Base-by-base conservation (phyloP, 2,329 filamentous ascomycete species). In the Alternaria hordeiaustralica region DNA sequence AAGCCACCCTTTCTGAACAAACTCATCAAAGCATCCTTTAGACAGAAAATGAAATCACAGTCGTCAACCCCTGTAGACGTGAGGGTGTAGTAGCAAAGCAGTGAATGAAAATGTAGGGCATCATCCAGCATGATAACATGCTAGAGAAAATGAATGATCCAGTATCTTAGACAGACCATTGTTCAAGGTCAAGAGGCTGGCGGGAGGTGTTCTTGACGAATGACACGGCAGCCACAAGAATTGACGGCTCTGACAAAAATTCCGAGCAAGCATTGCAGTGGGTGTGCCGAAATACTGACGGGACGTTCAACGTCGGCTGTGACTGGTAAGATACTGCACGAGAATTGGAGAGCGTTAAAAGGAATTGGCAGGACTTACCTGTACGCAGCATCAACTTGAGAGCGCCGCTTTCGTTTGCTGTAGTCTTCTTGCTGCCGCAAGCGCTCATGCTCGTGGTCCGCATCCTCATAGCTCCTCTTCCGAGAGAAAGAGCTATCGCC, bases 401-500 rank as follows among this genome's bases (percentile, higher is more conserved):
- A 73, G 49, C 77, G 75, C 55, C 78, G 68, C 63, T 81, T 81
- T 15, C 78, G 74, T 63, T 75, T 78, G 15, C 73, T 72, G 33
- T 77, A 68, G 43, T 80, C 78, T 21, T 80, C 78, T n/a, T 76
- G 73, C 61, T 79, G 78, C 23, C 72, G 74, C 54, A 68, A 47
- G n/a, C 71, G 68, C 28, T 72, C 75, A 26, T 78, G 71, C 30
- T 74, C 70, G 26, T 75, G 66, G 23, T 79, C 75, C 7, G 74
- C 72, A 36, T 80, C 77, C 43, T 78, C 76, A 44, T 79, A 78
- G 55, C 77, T 79, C 49, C 79, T 73, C 63, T 81, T 81, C 18
- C 79, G 65, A 13, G 71, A 69, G 51, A 75, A 67, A 5, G 73
- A 77, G 62, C 75, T 80, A 45, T 79, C 75, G 55, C 69, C 75